Evolutionary conservation across 441 rosid species (phyloP).

Genomic region (Euphorbia corollata): DNA sequence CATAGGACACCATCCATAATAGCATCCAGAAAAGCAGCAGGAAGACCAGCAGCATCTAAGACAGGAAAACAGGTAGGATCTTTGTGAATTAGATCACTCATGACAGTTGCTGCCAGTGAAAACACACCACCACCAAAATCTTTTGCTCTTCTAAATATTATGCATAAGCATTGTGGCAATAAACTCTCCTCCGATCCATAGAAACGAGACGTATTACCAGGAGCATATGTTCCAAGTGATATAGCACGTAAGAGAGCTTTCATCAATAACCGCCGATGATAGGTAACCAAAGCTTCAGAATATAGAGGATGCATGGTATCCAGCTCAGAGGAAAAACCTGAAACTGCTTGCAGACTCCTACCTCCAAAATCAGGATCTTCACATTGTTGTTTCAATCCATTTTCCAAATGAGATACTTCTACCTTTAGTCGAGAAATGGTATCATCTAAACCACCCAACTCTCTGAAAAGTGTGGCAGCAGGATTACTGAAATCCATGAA

Average conservation of each 20-base stretch:
- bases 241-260: conserved; percentile 87
- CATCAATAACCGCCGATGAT: conserved; percentile 67
- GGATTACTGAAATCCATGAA: conserved; percentile 97
- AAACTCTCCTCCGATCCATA: conserved; percentile 86
- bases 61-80: conserved; percentile 92
- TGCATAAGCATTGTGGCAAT: conserved; percentile 79
- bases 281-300: conserved; percentile 83
- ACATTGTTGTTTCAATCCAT: conserved; percentile 44
- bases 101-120: conserved; percentile 90
- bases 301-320: conserved; percentile 57
- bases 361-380: conserved; percentile 45
- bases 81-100: conserved; percentile 97
- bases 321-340: conserved; percentile 41
- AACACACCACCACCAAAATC: conserved; percentile 97
- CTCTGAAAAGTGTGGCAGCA: conserved; percentile 89
- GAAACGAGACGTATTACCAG: conserved; percentile 75
- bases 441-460: conserved; percentile 95
- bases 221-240: conserved; percentile 93
- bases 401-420: conserved; percentile 70
- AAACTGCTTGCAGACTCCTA: conserved; percentile 31
- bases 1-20: conserved; percentile 83
- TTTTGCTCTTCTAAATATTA: conserved; percentile 79
- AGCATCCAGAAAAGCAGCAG: conserved; percentile 90
- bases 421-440: conserved; percentile 72
- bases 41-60: conserved; percentile 85